Percentiles rank a stretch among this genome's conserved stretches.
These are phyloP conservation scores for Blastomyces silverae DNA, from an alignment of 2,329 filamentous ascomycete genomes.

Conservation along the genomic window DNA sequence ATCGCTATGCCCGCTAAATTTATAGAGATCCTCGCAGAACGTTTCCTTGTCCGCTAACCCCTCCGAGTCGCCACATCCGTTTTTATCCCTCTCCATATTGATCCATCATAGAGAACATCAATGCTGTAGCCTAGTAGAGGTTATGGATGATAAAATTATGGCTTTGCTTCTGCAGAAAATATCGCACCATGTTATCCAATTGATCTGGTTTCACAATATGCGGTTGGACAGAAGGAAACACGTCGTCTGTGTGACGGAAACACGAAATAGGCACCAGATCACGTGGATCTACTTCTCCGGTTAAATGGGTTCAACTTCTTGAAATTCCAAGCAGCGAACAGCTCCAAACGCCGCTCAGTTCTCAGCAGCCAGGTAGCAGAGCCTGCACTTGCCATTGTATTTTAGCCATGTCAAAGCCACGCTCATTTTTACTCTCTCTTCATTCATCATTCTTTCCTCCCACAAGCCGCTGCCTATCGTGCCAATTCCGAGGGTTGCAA, in stretches of 20 bases:
- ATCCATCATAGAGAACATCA: neutral
- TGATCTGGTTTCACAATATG: neutral
- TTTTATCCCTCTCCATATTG: constrained; percentile 7
- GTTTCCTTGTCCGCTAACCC: constrained; percentile 27
- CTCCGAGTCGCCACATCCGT: neutral
- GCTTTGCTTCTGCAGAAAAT: neutral
- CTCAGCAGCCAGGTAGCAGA: neutral
- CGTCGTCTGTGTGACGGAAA: neutral
- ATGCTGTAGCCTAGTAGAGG: neutral
- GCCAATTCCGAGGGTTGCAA: constrained; percentile 30
- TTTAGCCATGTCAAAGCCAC: constrained; percentile 4
- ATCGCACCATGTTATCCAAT: neutral
- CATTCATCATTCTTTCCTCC: constrained; percentile 15
- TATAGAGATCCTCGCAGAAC: constrained; percentile 35
- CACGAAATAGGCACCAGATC: constrained; percentile 34
- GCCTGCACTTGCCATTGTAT: neutral
- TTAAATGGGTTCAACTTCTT: neutral
- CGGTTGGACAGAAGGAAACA: neutral
- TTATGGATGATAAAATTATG: neutral
- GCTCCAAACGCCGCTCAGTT: too few relatives aligned
- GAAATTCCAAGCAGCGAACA: too few relatives aligned
- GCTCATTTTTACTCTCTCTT: neutral
- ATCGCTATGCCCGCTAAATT: constrained; percentile 28
- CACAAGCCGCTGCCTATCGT: constrained; percentile 32
- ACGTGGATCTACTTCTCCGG: constrained; percentile 23